Conservation (phyloP, 208 protist species). For the Tritrichomonas musculus region DNA sequence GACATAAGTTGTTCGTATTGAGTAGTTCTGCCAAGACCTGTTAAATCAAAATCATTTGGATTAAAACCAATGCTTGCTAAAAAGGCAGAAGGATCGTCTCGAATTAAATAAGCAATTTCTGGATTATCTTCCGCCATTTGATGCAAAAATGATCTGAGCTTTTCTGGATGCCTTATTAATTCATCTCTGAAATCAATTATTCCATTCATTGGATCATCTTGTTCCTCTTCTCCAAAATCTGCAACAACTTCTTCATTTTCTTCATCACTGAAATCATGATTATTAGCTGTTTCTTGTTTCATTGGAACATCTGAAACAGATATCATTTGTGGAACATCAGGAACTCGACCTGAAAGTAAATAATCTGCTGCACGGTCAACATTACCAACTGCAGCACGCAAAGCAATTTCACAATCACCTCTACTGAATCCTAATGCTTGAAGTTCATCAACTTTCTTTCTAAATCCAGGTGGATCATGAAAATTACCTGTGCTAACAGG, state of each 20-base stretch:
- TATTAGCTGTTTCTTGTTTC: neutral
- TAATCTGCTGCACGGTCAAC: neutral
- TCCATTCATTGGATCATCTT: neutral
- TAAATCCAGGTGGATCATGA: neutral
- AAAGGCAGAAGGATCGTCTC: neutral
- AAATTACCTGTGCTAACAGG: neutral
- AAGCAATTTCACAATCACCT: neutral
- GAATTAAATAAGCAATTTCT: neutral
- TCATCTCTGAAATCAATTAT: neutral
- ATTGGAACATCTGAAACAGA: neutral
- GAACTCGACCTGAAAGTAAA: neutral
- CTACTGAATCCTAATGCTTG: neutral
- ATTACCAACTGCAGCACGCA: neutral
- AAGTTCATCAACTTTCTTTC: neutral
- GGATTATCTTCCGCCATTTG: slow-evolving; percentile 20
- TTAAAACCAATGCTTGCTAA: neutral
- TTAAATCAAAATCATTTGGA: neutral
- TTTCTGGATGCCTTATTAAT: neutral
- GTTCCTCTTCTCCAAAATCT: neutral
- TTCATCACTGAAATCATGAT: neutral
- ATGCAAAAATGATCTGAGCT: neutral
- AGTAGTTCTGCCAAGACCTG: neutral
- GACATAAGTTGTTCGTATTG: neutral
- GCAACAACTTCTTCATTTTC: neutral
- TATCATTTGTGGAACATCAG: neutral